These are phyloP conservation scores for Rhodomyrtus psidioides DNA, from an alignment of 441 rosid genomes.

Conservation along the genomic window DNA sequence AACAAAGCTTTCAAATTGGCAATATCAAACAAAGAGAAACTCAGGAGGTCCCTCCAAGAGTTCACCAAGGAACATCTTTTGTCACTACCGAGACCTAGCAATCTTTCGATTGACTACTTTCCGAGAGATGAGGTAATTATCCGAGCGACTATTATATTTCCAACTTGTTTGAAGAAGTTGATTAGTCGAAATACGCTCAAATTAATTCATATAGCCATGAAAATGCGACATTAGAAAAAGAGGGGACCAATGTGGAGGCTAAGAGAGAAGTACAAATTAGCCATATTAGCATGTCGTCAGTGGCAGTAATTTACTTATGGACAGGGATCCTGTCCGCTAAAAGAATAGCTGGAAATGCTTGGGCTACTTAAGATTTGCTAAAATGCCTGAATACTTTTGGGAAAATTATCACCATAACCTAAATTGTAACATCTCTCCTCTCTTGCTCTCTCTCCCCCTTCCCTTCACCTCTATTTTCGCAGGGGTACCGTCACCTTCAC, in stretches of 20 bases:
- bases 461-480: neutral
- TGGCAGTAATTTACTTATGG: neutral
- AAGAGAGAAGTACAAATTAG: neutral
- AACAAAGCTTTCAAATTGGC: neutral
- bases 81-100: neutral
- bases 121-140: constrained; percentile 20
- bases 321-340: neutral
- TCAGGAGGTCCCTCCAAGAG: constrained; percentile 11
- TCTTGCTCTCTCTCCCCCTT: neutral
- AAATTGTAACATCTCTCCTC: neutral
- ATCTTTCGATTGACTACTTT: constrained; percentile 5
- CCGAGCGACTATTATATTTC: neutral
- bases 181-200: neutral
- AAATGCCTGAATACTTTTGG: neutral
- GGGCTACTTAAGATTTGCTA: neutral
- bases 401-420: neutral
- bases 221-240: neutral
- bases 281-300: neutral
- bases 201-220: neutral
- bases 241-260: neutral
- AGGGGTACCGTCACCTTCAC: neutral
- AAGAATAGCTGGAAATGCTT: neutral
- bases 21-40: constrained; percentile 4
- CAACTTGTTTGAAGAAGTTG: neutral
- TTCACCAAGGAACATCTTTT: neutral